Conservation (phyloP, 768 basidiomycete species). For the Cystofilobasidium macerans region DNA sequence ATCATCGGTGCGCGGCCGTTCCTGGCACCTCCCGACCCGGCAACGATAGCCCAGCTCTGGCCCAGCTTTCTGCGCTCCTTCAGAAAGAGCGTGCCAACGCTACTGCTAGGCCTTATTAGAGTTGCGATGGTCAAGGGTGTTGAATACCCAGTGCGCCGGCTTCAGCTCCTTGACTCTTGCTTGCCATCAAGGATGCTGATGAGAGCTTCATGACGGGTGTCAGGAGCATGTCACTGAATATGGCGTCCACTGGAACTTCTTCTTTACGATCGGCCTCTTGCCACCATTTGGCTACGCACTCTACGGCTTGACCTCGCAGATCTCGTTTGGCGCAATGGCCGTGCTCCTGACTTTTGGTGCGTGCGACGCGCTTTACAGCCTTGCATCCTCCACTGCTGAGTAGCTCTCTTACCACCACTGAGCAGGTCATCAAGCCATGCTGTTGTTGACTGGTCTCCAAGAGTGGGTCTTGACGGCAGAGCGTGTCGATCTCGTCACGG, state of each 20-base stretch:
- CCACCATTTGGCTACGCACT: slow-evolving; percentile 61
- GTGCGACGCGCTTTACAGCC: slow-evolving; percentile 26
- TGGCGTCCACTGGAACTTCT: slow-evolving; percentile 97
- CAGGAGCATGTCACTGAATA: slow-evolving; percentile 95
- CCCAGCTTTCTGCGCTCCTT: slow-evolving; percentile 47
- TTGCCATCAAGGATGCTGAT: not conserved
- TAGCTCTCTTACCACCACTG: not conserved
- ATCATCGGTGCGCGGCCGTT: slow-evolving; percentile 77
- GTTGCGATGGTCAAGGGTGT: slow-evolving; percentile 80
- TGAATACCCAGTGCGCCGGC: slow-evolving; percentile 78
- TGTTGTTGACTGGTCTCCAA: slow-evolving; percentile 50
- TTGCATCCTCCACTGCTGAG: too few relatives aligned
- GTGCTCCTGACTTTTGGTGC: slow-evolving; percentile 47
- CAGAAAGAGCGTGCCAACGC: slow-evolving; percentile 56
- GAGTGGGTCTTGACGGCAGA: slow-evolving; percentile 55
- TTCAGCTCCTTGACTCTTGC: not conserved
- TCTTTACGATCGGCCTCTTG: slow-evolving; percentile 75
- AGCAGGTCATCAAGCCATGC: slow-evolving; percentile 58
- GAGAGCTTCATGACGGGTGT: too few relatives aligned
- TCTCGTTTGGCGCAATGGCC: slow-evolving; percentile 56
- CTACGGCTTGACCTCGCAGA: slow-evolving; percentile 51
- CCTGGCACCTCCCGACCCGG: slow-evolving; percentile 41
- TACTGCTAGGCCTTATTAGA: slow-evolving; percentile 62
- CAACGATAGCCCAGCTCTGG: slow-evolving; percentile 36
- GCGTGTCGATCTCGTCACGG: slow-evolving; percentile 53